A percentile compares a stretch with the other conserved stretches of the same genome.
phyloP scores from a whole-genome alignment of 768 basidiomycete genomes.

The Polyporus arcularius region DNA sequence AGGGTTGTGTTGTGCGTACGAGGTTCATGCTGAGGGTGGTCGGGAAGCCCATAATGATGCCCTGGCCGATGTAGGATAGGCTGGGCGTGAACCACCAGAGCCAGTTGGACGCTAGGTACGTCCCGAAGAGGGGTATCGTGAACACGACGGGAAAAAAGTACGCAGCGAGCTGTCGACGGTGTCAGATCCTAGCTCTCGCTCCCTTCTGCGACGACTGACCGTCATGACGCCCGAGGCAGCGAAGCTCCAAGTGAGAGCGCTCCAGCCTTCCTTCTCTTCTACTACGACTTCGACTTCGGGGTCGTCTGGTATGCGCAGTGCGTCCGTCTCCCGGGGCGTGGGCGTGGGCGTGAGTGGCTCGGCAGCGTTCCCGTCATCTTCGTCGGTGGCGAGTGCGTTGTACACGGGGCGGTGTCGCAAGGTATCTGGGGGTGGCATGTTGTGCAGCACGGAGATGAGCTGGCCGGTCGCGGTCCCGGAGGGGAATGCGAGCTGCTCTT shows the following conservation, averaged over 20 bases:
- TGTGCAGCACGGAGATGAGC: constrained; percentile 87
- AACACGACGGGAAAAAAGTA: constrained; percentile 92
- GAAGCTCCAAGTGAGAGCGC: constrained; percentile 78
- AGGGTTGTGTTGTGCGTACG: constrained; percentile 40
- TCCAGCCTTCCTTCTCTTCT: constrained; percentile 71
- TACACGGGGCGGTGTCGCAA: constrained; percentile 63
- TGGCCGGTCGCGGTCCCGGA: constrained; percentile 97
- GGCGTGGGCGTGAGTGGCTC: background rate
- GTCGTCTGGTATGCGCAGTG: constrained; percentile 27
- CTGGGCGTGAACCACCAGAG: constrained; percentile 93
- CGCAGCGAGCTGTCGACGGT: constrained; percentile 60
- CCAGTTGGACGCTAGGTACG: constrained; percentile 83
- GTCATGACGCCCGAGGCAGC: constrained; percentile 72
- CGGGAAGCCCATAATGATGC: constrained; percentile 97
- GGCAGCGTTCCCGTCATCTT: constrained; percentile 36
- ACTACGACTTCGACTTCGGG: constrained; percentile 34
- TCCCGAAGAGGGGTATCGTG: constrained; percentile 83
- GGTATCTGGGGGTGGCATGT: constrained; percentile 65
- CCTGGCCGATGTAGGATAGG: constrained; percentile 91
- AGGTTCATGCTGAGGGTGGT: constrained; percentile 93
- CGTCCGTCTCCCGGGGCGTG: constrained; percentile 9
- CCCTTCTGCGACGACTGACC: constrained; percentile 42
- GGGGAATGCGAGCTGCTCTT: constrained; percentile 92
- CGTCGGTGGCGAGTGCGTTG: constrained; percentile 38
- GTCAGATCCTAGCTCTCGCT: background rate